Conservation (phyloP, 2,329 filamentous ascomycete species). For the Alternaria consortialis region DNA sequence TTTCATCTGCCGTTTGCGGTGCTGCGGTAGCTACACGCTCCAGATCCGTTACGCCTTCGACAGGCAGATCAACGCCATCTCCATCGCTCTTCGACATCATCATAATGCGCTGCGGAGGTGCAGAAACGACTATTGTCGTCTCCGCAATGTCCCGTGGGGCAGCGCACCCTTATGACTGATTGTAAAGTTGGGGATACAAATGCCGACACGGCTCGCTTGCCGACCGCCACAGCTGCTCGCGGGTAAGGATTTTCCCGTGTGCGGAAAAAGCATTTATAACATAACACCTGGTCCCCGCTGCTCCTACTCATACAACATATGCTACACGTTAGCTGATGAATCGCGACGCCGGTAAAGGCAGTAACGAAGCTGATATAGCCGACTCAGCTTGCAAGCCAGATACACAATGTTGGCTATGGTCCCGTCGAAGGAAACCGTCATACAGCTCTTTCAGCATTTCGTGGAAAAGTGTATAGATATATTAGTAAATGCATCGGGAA, state of each 20-base stretch:
- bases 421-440: too few relatives aligned
- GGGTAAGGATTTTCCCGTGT: neutral
- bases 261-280: neutral
- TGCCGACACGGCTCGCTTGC: neutral
- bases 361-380: too few relatives aligned
- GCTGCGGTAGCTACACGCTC: conserved; percentile 6
- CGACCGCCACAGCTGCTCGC: neutral
- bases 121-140: rapidly evolving
- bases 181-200: neutral
- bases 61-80: neutral
- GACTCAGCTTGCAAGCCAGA: too few relatives aligned
- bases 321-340: too few relatives aligned
- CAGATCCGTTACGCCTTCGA: conserved; percentile 2
- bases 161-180: neutral
- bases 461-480: too few relatives aligned
- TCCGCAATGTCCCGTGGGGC: neutral
- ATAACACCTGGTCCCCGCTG: too few relatives aligned
- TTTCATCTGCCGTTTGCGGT: neutral
- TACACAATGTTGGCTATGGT: too few relatives aligned
- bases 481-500: too few relatives aligned
- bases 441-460: too few relatives aligned
- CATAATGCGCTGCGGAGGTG: neutral
- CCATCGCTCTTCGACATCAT: conserved; percentile 2
- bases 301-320: too few relatives aligned
- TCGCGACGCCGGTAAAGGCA: too few relatives aligned